Evolutionary conservation across 805 yeast species (phyloP).

Genomic region (Metschnikowia reukaufii): DNA sequence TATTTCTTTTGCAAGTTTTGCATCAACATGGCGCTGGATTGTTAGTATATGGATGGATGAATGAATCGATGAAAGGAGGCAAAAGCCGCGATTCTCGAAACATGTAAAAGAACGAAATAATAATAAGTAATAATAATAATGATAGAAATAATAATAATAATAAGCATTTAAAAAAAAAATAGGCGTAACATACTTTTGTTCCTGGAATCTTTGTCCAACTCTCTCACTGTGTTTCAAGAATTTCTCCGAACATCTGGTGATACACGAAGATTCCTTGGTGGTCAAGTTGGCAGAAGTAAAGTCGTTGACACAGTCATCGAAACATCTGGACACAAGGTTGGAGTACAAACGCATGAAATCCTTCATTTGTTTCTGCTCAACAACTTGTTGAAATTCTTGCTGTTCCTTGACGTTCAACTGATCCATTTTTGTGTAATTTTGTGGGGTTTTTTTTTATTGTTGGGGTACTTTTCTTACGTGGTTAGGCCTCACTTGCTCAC

Average conservation of each 20-base stretch:
- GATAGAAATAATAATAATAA: background rate
- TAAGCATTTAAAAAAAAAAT: too few species aligned
- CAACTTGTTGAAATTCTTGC: conserved; percentile 92
- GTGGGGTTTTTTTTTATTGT: background rate
- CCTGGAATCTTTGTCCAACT: conserved; percentile 98
- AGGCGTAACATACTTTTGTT: conserved; percentile 64
- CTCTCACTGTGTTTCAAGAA: conserved; percentile 97
- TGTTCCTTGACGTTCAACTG: conserved; percentile 94
- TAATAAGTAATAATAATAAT: too few species aligned
- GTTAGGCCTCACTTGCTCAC: conserved; percentile 3
- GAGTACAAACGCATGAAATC: conserved; percentile 98
- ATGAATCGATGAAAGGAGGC: conserved; percentile 18
- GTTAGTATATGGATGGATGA: conserved; percentile 33
- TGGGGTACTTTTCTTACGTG: background rate
- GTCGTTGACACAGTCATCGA: conserved; percentile 96
- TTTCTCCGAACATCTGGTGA: conserved; percentile 92
- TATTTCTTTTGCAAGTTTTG: conserved; percentile 51
- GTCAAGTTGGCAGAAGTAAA: conserved; percentile 91
- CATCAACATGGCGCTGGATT: conserved; percentile 59
- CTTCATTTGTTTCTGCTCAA: conserved; percentile 97
- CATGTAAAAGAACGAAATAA: too few species aligned
- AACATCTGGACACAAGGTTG: conserved; percentile 93
- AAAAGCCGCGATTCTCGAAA: too few species aligned
- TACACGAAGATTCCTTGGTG: conserved; percentile 80
- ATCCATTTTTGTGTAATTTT: conserved; percentile 63